phyloP scores from a whole-genome alignment of 805 yeast species.

The Lipomyces chichibuensis region DNA sequence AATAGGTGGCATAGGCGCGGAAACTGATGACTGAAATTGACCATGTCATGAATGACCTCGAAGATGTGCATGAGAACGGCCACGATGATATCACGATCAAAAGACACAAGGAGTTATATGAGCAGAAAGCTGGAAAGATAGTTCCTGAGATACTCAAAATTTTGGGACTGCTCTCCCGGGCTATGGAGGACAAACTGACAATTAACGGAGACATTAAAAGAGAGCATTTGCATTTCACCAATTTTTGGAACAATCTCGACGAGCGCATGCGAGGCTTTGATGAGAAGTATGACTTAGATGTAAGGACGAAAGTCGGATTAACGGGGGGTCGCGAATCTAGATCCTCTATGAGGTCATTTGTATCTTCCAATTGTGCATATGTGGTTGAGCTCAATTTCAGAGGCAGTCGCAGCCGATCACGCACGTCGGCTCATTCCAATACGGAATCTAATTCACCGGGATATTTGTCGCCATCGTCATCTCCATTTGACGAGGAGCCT shows the following conservation, averaged over 20 bases:
- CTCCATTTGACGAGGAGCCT: conserved; percentile 29
- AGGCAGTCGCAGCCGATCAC: conserved; percentile 24
- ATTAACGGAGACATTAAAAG: conserved; percentile 12
- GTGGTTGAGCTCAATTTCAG: conserved; percentile 13
- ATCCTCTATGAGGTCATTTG: conserved; percentile 19
- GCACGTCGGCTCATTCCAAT: conserved; percentile 20
- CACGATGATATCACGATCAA: not conserved
- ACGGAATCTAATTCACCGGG: conserved; percentile 7
- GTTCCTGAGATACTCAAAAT: conserved; percentile 20
- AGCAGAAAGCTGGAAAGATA: conserved; percentile 3
- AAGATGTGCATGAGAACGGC: conserved; percentile 4
- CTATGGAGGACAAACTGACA: conserved; percentile 15
- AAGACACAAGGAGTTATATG: conserved; percentile 9
- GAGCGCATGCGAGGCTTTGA: conserved; percentile 21
- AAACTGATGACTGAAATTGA: conserved; percentile 21
- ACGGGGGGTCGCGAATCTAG: conserved; percentile 13
- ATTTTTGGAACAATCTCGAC: conserved; percentile 25
- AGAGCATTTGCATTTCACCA: conserved; percentile 17
- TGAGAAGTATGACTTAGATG: conserved; percentile 17
- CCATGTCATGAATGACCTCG: conserved; percentile 10
- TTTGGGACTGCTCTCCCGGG: conserved; percentile 18
- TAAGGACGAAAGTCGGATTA: conserved; percentile 2
- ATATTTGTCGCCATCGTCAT: conserved; percentile 10
- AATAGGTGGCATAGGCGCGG: conserved; percentile 8
- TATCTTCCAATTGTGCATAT: conserved; percentile 7